Conservation (phyloP, 75 land plant genomes). For the Pseudotsuga menziesii region DNA sequence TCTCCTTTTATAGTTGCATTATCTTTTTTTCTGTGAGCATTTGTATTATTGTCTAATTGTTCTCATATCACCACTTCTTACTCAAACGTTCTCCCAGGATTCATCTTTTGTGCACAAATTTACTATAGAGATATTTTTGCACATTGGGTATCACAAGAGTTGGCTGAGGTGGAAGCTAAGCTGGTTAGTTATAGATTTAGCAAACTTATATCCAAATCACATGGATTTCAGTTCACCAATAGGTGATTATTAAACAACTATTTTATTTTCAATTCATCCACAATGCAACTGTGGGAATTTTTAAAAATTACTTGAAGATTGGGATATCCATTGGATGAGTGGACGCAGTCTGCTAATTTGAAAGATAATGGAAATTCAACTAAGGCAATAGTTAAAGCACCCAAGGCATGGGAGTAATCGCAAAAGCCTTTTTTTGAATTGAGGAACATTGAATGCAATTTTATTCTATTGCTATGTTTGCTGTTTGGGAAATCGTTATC, state of each 20-base stretch:
- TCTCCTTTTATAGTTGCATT: conserved; percentile 14
- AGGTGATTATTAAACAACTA: background rate
- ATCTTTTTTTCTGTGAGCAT: too few species aligned
- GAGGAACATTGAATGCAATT: background rate
- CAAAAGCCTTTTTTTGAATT: background rate
- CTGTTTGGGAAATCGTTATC: background rate
- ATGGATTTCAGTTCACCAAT: background rate
- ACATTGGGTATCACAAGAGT: conserved; percentile 59
- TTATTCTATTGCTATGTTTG: background rate
- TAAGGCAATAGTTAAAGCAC: background rate
- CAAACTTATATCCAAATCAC: background rate
- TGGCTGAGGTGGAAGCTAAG: conserved; percentile 90
- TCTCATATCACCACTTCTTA: too few species aligned
- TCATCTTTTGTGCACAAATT: too few species aligned
- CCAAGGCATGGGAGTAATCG: background rate
- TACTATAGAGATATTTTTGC: too few species aligned
- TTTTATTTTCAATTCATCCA: background rate
- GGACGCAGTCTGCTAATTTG: background rate
- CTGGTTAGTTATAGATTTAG: conserved; percentile 35
- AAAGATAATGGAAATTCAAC: background rate
- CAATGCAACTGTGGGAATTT: background rate
- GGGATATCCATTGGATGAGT: background rate
- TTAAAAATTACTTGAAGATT: background rate
- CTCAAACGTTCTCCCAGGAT: too few species aligned
- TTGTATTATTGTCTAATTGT: too few species aligned